These are phyloP conservation scores for Mycena maculata DNA, from an alignment of 768 basidiomycete species.

Conservation along the genomic window DNA sequence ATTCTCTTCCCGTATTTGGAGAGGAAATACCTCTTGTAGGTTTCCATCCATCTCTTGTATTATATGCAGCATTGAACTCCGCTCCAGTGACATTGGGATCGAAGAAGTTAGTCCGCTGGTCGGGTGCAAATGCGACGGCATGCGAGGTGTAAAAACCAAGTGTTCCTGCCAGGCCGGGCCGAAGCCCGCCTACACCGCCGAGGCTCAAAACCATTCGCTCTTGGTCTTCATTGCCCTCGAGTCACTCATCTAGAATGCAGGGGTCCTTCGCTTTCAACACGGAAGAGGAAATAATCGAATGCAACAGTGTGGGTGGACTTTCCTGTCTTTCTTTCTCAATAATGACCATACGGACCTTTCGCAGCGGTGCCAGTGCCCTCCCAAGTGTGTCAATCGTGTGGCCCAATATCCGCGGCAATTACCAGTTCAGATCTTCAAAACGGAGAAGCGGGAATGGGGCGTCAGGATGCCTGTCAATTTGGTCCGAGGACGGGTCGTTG, in stretches of 20 bases:
- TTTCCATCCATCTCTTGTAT: neutral
- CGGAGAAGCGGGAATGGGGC: constrained; percentile 59
- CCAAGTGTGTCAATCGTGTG: constrained; percentile 55
- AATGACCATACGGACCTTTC: neutral
- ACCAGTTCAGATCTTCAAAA: constrained; percentile 60
- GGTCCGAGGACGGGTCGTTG: constrained; percentile 54
- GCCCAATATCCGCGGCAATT: constrained; percentile 56
- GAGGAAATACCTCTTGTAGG: constrained; percentile 25
- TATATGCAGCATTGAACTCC: neutral
- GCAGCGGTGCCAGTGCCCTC: constrained; percentile 40
- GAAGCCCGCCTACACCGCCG: neutral
- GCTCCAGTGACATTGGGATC: constrained; percentile 21
- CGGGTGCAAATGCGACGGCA: constrained; percentile 13
- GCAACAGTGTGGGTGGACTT: constrained; percentile 16
- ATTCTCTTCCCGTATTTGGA: constrained; percentile 28
- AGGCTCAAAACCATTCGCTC: constrained; percentile 13
- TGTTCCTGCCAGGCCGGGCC: constrained; percentile 7
- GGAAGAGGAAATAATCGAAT: constrained; percentile 25
- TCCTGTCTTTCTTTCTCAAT: neutral
- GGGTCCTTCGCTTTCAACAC: constrained; percentile 27
- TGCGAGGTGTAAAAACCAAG: neutral
- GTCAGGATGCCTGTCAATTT: constrained; percentile 49
- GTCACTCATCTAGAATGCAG: constrained; percentile 2
- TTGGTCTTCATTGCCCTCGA: neutral
- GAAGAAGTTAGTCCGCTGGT: neutral